Base-by-base conservation (phyloP, 495 filamentous ascomycete species). In the Podospora comata region DNA sequence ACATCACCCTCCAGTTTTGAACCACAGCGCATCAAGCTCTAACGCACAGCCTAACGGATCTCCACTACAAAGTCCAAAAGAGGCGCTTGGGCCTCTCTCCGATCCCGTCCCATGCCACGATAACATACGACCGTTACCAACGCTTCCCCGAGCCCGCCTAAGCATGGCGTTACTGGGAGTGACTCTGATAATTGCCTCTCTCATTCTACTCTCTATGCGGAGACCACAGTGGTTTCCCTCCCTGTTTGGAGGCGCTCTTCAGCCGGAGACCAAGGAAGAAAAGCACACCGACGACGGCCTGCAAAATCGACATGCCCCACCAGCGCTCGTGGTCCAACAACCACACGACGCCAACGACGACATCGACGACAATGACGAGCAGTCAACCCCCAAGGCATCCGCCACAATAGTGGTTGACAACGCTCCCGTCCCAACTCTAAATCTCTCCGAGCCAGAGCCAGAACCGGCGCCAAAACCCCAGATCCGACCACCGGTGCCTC, bases 81-180 rank as follows among this genome's bases (percentile, higher is more conserved):
- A 16, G 48, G 28, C 6, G 23, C 44, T 57, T 13, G 28, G 54
- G 26, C 54, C 56, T 32, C 34, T 63, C 56, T 30, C 34, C 53
- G 28, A 20, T 6, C 15, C 18, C n/a, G 27, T 62, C 44, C 23
- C 44, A 66, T 67, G 65, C 63, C 4, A 27, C 62, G 19, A 68
- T 57, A 70, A 72, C 73, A 68, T 73, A 69, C 69, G 67, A 76
- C 65, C 65, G 32, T 26, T 55, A 62, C 48, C 67, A 70, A 65
- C 30, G 60, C 64, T 70, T 26, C 69, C 60, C 65, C 53, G 63
- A 65, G 28, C 58, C 57, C 34, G 23, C 62, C 65, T 63, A 71
- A 71, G 34, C 6, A 87, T 86, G 84, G 81, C 78, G 72, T 74
- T 85, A 66, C 68, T 88, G 23, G 85, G 84, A 64, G 71, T 87